Percentiles rank a stretch among this genome's conserved stretches.
Conservation (phyloP, 257 asterid species). For the Misopates orontium region DNA sequence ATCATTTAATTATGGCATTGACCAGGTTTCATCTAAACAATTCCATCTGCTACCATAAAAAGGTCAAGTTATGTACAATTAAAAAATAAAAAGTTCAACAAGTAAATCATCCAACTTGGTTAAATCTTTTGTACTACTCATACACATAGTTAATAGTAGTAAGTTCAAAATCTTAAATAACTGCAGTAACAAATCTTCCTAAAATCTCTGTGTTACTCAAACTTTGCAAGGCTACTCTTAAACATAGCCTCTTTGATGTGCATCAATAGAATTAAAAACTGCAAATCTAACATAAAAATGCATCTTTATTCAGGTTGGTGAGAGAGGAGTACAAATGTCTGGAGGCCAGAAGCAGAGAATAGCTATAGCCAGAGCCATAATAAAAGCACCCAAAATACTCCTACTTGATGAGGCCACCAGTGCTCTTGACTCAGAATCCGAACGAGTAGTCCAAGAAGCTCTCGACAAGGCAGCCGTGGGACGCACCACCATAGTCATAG, state of each 20-base stretch:
- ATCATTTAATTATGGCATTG: neutral
- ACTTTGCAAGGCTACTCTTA: too few species aligned
- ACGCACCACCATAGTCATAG: conserved; percentile 29
- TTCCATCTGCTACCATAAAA: neutral
- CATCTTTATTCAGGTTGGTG: conserved; percentile 70
- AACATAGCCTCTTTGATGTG: too few species aligned
- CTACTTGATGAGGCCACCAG: conserved; percentile 96
- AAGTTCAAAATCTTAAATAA: neutral
- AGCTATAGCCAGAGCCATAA: conserved; percentile 89
- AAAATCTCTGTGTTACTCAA: neutral
- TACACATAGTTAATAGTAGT: neutral
- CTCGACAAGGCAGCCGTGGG: conserved; percentile 41
- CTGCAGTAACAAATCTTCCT: neutral
- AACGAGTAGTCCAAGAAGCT: conserved; percentile 78
- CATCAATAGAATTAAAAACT: neutral
- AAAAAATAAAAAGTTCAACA: neutral
- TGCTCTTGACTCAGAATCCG: conserved; percentile 89
- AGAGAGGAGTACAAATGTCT: conserved; percentile 89
- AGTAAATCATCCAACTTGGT: neutral
- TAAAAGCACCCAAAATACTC: conserved; percentile 78
- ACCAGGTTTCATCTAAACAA: neutral
- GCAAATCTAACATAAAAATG: neutral
- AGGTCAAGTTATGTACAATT: neutral
- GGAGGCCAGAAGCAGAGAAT: conserved; percentile 97
- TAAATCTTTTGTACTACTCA: neutral